Conservation (phyloP, 2,329 filamentous ascomycete genomes). For the Claviceps purpurea region DNA sequence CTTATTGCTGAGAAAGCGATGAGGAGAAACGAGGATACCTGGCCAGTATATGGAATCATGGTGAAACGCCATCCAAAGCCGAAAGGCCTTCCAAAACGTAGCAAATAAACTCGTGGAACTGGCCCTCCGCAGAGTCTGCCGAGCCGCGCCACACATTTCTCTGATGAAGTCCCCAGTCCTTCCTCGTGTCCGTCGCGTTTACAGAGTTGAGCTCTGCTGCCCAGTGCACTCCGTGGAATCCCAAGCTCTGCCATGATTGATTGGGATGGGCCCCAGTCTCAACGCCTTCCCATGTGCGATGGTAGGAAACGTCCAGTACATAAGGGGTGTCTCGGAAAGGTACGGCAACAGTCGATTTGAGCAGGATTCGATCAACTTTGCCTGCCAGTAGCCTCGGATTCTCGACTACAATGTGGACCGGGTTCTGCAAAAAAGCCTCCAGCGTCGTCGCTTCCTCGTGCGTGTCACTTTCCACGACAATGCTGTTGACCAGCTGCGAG, state of each 20-base stretch:
- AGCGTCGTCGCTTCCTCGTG: not conserved
- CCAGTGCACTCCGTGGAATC: conserved; percentile 23
- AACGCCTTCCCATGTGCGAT: conserved; percentile 15
- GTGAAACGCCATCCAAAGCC: conserved; percentile 5
- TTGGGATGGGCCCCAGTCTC: conserved; percentile 9
- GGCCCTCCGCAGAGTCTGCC: conserved; percentile 12
- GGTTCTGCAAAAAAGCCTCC: not conserved
- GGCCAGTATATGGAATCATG: not conserved
- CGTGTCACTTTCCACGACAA: conserved; percentile 7
- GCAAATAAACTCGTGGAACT: conserved; percentile 18
- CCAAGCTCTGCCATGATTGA: conserved; percentile 17
- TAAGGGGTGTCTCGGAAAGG: conserved; percentile 19
- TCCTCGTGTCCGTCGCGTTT: conserved; percentile 12
- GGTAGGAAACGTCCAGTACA: conserved; percentile 19
- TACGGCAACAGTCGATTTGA: conserved; percentile 16
- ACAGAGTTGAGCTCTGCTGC: conserved; percentile 21
- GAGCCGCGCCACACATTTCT: conserved; percentile 20
- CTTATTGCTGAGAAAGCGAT: no score
- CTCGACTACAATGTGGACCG: not conserved
- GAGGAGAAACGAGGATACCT: no score
- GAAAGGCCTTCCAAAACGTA: conserved; percentile 19
- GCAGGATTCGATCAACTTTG: conserved; percentile 9
- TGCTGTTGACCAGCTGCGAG: conserved; percentile 9
- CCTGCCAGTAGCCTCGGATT: not conserved
- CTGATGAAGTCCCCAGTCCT: conserved; percentile 18